Base-by-base conservation (phyloP, 1,284 basidiomycete species). In the Calocybe gambosa region DNA sequence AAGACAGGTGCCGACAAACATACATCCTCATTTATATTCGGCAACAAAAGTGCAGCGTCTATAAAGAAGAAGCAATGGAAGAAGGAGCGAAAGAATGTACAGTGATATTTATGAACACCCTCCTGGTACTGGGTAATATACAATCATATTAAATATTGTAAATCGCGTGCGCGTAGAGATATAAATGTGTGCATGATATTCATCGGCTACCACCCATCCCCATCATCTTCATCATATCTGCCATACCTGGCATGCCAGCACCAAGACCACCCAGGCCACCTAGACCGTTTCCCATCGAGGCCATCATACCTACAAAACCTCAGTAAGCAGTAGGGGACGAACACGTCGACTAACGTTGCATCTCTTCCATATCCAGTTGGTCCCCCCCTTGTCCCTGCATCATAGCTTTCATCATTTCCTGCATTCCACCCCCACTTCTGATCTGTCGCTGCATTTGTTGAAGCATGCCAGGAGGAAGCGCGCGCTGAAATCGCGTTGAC, bases 331-430 rank as follows among this genome's bases (percentile, higher is more conserved):
- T 21, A 28, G 9, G 33, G 35, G 28, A 33, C 38, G 41, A 40
- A 42, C 31, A 48, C 9, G 49, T 16, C 49, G n/a, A 49, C 75
- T 52, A 66, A 85, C 89, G 76, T 66, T 91, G 85, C 85, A 90
- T 89, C 61, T 91, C 87, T 55, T 89, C 86, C 80, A 89, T 82
- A 58, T 90, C 88, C 52, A 82, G 66, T 54, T 87, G 82, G 60
- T 90, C 84, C 16, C 86, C 85, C 55, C 87, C 89, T 56, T 89
- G 84, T 5, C 88, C 86, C 55, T 89, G 87, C 90, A 94, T 93
- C 85, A 93, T 90, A 20, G 91, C 87, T 62, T 88, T 89, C 88
- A 95, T 89, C 87, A 94, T 93, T 63, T 93, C 91, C 60, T 93
- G 88, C 70, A 93, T 89, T n/a, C 89, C 89, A 29, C 85, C 85